Conservation (phyloP, 164 flowering plant species). For the Aristolochia contorta region DNA sequence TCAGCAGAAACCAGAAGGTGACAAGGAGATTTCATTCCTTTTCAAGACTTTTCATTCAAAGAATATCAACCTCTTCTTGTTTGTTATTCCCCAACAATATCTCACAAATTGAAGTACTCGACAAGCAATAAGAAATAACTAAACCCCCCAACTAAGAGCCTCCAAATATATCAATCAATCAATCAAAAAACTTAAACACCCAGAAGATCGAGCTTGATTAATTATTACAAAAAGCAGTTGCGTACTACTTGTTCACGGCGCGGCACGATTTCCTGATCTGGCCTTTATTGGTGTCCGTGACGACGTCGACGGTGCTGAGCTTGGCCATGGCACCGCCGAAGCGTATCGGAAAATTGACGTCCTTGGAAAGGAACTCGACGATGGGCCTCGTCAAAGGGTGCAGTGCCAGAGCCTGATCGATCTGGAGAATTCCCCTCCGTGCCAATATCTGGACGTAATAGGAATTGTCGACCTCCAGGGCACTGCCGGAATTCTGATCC, state of each 20-base stretch:
- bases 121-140: too few species aligned
- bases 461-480: background rate
- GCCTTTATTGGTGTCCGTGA: constrained; percentile 1
- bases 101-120: too few species aligned
- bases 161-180: too few species aligned
- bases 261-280: constrained; percentile 7
- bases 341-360: background rate
- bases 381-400: background rate
- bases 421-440: constrained; percentile 8
- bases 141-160: too few species aligned
- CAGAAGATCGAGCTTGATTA: too few species aligned
- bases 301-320: constrained; percentile 9
- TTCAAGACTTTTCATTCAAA: too few species aligned
- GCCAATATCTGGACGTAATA: background rate
- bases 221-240: too few species aligned
- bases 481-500: constrained; percentile 24
- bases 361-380: background rate
- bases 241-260: constrained; percentile 2
- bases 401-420: constrained; percentile 9
- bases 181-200: too few species aligned
- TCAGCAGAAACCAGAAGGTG: too few species aligned
- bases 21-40: too few species aligned
- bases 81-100: too few species aligned
- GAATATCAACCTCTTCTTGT: too few species aligned
- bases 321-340: constrained; percentile 10